A percentile compares a stretch with the other conserved stretches of the same genome.
These are phyloP conservation scores for Gaultheria prostrata DNA, from an alignment of 148 eudicot species.

Conservation along the genomic window DNA sequence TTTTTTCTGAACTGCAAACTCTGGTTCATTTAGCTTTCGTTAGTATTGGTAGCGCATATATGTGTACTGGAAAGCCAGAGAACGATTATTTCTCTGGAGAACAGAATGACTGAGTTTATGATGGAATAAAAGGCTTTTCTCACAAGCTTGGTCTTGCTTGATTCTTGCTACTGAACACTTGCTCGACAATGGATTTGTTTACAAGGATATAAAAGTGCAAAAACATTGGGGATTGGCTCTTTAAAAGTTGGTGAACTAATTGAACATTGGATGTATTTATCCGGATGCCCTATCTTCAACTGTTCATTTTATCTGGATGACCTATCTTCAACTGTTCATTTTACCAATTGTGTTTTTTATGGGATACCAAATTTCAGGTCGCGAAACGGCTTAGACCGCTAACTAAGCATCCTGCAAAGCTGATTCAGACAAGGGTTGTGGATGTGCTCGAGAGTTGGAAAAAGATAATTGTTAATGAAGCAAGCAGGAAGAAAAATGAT, in stretches of 20 bases:
- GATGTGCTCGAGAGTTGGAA: conserved; percentile 32
- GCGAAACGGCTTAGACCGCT: conserved; percentile 28
- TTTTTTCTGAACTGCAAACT: background rate
- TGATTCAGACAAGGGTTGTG: conserved; percentile 22
- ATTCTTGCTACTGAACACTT: background rate
- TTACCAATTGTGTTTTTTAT: background rate
- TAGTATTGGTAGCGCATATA: background rate
- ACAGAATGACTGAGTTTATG: background rate
- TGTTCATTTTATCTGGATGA: background rate
- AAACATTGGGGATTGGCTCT: background rate
- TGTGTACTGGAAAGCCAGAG: background rate
- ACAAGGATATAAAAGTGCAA: background rate
- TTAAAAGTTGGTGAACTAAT: conserved; percentile 5
- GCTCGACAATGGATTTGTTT: background rate
- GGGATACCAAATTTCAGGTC: conserved; percentile 21
- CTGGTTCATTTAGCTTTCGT: too few relatives aligned
- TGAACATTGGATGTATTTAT: background rate
- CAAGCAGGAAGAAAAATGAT: conserved; percentile 23
- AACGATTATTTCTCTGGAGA: background rate
- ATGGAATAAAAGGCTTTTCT: background rate
- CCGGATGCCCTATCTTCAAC: background rate
- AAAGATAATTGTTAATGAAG: conserved; percentile 22
- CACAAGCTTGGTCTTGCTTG: background rate
- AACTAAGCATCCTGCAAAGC: conserved; percentile 29
- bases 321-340: background rate